Conservation (phyloP, 805 yeast genomes). For the Kodamaea nitidulidarum region DNA sequence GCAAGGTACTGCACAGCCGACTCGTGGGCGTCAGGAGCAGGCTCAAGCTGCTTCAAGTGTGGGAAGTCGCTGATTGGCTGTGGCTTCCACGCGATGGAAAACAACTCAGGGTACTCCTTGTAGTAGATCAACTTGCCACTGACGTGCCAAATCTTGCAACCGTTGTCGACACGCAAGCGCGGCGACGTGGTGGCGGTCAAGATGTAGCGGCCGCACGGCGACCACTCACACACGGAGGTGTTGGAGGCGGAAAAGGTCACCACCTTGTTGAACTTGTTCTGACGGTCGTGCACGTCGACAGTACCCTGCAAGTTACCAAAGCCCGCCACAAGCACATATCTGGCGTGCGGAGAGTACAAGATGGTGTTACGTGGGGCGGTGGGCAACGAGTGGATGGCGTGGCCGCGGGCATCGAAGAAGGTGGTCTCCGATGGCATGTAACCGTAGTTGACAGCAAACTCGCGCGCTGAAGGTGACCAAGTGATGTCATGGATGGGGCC, state of each 20-base stretch:
- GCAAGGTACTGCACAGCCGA: constrained; percentile 60
- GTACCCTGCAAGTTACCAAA: constrained; percentile 97
- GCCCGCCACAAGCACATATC: constrained; percentile 89
- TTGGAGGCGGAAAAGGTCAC: constrained; percentile 86
- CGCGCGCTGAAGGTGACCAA: constrained; percentile 95
- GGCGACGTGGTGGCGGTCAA: constrained; percentile 97
- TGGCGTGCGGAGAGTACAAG: constrained; percentile 89
- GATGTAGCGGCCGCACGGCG: constrained; percentile 92
- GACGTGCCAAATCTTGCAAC: constrained; percentile 90
- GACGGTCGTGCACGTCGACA: constrained; percentile 91
- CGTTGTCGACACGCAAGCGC: constrained; percentile 93
- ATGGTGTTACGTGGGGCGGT: constrained; percentile 87
- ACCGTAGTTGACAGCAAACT: constrained; percentile 96
- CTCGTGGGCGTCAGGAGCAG: constrained; percentile 65
- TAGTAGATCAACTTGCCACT: constrained; percentile 75
- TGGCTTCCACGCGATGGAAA: constrained; percentile 82
- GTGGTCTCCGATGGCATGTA: constrained; percentile 96
- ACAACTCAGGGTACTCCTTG: constrained; percentile 78
- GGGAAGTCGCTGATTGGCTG: constrained; percentile 53
- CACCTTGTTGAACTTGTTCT: constrained; percentile 73
- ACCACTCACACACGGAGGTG: constrained; percentile 96
- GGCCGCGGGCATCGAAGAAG: constrained; percentile 92
- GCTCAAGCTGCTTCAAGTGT: constrained; percentile 44
- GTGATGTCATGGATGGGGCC: constrained; percentile 97
- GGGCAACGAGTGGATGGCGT: constrained; percentile 75